A percentile compares a stretch with the other conserved stretches of the same genome.
These are phyloP conservation scores for Lipomyces yamadae DNA, from an alignment of 805 yeast species.

Conservation along the genomic window DNA sequence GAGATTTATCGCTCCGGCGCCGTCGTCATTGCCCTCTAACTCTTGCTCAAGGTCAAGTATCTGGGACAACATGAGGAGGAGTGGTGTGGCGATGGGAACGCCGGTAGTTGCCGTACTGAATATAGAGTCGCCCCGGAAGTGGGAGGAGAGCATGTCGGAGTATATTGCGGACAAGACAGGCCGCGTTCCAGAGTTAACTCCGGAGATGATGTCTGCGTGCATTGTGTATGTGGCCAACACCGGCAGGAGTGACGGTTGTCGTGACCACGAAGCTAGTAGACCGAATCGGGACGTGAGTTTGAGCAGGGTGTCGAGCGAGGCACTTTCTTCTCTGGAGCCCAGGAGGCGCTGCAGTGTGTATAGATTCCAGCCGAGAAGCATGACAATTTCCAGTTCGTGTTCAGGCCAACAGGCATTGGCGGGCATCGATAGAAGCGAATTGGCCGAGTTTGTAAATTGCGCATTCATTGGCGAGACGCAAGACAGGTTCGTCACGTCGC, in stretches of 20 bases:
- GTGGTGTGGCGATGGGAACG: conserved; percentile 22
- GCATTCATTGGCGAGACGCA: neutral
- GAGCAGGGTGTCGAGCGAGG: conserved; percentile 13
- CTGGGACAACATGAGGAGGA: conserved; percentile 22
- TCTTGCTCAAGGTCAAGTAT: conserved; percentile 14
- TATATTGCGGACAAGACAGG: conserved; percentile 20
- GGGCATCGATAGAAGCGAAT: neutral
- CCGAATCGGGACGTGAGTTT: conserved; percentile 19
- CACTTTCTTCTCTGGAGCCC: conserved; percentile 1
- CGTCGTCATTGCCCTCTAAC: neutral
- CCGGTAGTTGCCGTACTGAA: conserved; percentile 24
- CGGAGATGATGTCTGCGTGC: conserved; percentile 23
- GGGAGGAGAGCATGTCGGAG: conserved; percentile 18
- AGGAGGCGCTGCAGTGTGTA: conserved; percentile 19
- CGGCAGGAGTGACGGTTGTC: conserved; percentile 6
- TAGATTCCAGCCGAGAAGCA: conserved; percentile 29
- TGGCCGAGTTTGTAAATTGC: neutral
- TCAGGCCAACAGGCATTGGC: conserved; percentile 7
- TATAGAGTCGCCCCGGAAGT: conserved; percentile 9
- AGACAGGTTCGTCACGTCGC: neutral
- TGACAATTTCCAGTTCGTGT: conserved; percentile 20
- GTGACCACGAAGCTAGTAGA: neutral
- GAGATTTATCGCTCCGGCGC: neutral
- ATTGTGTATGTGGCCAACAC: conserved; percentile 18
- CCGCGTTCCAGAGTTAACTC: conserved; percentile 9